Evolutionary conservation across 2,329 filamentous ascomycete genomes (phyloP).

Genomic region (Pseudopyrenochaeta lycopersici): DNA sequence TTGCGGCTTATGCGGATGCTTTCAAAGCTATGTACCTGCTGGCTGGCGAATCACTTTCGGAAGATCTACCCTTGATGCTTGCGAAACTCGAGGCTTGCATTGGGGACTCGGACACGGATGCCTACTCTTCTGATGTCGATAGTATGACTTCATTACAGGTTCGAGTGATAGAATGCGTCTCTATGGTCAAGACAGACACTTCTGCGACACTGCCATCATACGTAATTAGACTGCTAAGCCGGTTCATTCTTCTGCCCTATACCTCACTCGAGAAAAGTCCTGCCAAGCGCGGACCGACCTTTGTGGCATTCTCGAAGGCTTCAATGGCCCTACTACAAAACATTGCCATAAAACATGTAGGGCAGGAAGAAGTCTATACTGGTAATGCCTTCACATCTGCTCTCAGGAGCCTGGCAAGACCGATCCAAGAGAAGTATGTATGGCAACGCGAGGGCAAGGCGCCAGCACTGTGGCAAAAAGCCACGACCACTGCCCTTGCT

Average conservation of each 20-base stretch:
- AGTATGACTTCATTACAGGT: constrained; percentile 76
- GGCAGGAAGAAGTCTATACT: constrained; percentile 72
- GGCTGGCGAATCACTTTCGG: constrained; percentile 69
- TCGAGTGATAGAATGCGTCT: constrained; percentile 73
- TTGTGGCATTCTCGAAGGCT: constrained; percentile 86
- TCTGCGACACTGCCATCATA: constrained; percentile 68
- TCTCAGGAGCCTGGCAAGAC: constrained; percentile 71
- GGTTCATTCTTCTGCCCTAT: constrained; percentile 77
- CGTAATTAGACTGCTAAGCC: constrained; percentile 74
- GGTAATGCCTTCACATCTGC: constrained; percentile 72
- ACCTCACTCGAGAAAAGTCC: constrained; percentile 35
- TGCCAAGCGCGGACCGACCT: constrained; percentile 70
- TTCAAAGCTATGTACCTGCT: constrained; percentile 82
- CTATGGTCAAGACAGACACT: constrained; percentile 72
- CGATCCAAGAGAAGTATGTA: constrained; percentile 81
- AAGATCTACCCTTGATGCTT: constrained; percentile 72
- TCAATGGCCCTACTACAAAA: constrained; percentile 75
- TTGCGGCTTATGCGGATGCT: constrained; percentile 83
- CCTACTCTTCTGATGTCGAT: constrained; percentile 77
- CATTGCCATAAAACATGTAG: constrained; percentile 67
- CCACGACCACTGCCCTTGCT: constrained; percentile 74
- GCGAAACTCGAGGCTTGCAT: constrained; percentile 75
- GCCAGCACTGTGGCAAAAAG: constrained; percentile 79
- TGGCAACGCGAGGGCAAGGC: constrained; percentile 77
- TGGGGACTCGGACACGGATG: constrained; percentile 71